Evolutionary conservation across 1,139 yeast species (phyloP).

Genomic region (Suhomyces anneliseae): DNA sequence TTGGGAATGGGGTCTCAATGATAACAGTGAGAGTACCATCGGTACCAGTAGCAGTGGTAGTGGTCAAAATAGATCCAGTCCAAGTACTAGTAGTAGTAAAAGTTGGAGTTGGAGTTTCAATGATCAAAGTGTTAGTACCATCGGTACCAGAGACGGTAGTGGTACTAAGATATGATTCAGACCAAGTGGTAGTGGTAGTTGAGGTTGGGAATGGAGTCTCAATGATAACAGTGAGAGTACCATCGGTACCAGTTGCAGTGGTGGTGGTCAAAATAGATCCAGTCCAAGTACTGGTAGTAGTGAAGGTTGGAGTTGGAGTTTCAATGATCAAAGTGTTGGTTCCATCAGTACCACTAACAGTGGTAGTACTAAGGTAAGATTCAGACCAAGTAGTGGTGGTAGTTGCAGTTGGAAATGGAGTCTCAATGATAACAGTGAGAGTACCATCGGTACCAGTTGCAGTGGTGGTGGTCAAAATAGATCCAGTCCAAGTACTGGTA

Average conservation of each 20-base stretch:
- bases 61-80: not conserved
- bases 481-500: not conserved
- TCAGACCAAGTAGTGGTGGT: slow-evolving; percentile 12
- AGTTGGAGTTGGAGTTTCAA: slow-evolving; percentile 16
- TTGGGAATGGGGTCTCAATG: slow-evolving; percentile 12
- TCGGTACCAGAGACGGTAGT: slow-evolving; percentile 14
- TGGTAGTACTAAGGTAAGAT: slow-evolving; percentile 6
- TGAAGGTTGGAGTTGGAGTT: slow-evolving; percentile 17
- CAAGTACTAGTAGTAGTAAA: slow-evolving; percentile 1
- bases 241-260: slow-evolving; percentile 13
- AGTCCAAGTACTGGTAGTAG: slow-evolving; percentile 8
- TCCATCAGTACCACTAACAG: slow-evolving; percentile 16
- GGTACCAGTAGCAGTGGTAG: slow-evolving; percentile 1
- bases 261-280: slow-evolving; percentile 8
- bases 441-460: slow-evolving; percentile 13
- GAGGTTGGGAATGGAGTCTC: slow-evolving; percentile 15
- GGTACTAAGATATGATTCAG: slow-evolving; percentile 6
- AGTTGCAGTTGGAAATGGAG: slow-evolving; percentile 18
- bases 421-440: slow-evolving; percentile 18
- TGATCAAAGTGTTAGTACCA: slow-evolving; percentile 13
- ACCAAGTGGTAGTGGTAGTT: slow-evolving; percentile 7
- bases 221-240: slow-evolving; percentile 14
- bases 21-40: slow-evolving; percentile 12
- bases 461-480: slow-evolving; percentile 1
- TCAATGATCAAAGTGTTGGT: slow-evolving; percentile 18